Base-by-base conservation (phyloP, 805 yeast species). In the Kodamaea restingae region DNA sequence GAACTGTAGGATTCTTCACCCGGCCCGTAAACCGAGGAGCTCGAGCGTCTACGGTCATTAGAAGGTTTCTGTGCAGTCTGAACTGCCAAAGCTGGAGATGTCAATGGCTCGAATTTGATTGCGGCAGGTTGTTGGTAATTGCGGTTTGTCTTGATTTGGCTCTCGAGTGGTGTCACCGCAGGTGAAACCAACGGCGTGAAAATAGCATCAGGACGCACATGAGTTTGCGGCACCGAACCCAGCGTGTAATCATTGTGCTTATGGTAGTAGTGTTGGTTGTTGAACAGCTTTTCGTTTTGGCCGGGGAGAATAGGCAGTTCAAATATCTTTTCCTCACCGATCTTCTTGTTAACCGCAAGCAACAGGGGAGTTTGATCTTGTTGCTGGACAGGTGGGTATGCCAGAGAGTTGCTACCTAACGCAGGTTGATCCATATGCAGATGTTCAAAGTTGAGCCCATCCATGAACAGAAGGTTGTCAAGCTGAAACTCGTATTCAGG, bases 101-200 rank as follows among this genome's bases (percentile, higher is more conserved):
- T 78, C 49, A 82, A 64, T 0, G 88, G 74, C 50, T 65, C 71
- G 44, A 67, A 66, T n/a, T 60, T 45, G 11, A 50, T 47, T 35
- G 55, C 53, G 14, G 60, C 46, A 7, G 52, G 58, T 18, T 39
- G 51, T 32, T 39, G 15, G 31, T 39, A 44, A 15, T 35, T 18
- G 34, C 50, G 48, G 40, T 51, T 51, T 28, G 42, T 15, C 35
- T 54, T 56, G 5, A 54, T 55, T 31, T 54, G 60, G 25, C 52
- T 47, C 15, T 73, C 87, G 50, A 72, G 50, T 1, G 88, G 88
- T 2, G 88, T 77, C 11, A 79, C 83, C 7, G 84, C 81, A 0
- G 95, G 95, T 2, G 90, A 81, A 1, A 81, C 76, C 44, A 84
- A 66, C 0, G 95, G 93, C 1, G 93, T 84, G 59, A 81, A 84